Evolutionary conservation across 2,329 filamentous ascomycete species (phyloP).

Genomic region (Xylariaceae sp.): DNA sequence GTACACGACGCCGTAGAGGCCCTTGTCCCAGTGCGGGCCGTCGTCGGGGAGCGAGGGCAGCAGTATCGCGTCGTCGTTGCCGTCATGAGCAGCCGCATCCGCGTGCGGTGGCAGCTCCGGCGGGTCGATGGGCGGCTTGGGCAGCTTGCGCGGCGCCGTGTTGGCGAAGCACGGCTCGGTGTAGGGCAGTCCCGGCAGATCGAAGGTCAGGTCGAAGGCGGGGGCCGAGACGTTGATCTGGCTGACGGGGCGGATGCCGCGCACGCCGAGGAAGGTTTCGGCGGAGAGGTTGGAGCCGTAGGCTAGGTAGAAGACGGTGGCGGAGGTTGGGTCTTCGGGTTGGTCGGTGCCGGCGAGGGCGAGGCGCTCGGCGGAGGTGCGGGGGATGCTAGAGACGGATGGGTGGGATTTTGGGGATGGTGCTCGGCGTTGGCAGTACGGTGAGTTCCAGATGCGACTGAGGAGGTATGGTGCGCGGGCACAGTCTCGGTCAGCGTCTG

Average conservation of each 20-base stretch:
- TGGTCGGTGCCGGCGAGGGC: conserved; percentile 26
- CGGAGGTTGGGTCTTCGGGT: conserved; percentile 14
- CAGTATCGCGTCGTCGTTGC: conserved; percentile 21
- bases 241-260: conserved; percentile 77
- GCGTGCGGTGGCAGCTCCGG: not conserved
- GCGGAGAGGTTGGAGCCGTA: conserved; percentile 88
- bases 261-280: conserved; percentile 71
- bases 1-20: conserved; percentile 89
- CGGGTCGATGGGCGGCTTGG: conserved; percentile 30
- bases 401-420: conserved; percentile 13
- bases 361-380: conserved; percentile 35
- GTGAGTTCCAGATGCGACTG: conserved; percentile 12
- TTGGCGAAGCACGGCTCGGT: conserved; percentile 90
- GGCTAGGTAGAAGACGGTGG: conserved; percentile 72
- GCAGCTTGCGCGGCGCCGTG: conserved; percentile 56
- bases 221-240: conserved; percentile 80
- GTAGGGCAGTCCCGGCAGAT: conserved; percentile 82
- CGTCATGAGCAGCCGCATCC: conserved; percentile 24
- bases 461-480: conserved; percentile 9
- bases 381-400: conserved; percentile 29
- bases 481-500: no score
- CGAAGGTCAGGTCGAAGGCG: conserved; percentile 72
- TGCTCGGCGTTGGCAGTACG: conserved; percentile 5
- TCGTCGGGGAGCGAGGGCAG: conserved; percentile 30
- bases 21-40: conserved; percentile 66